These are phyloP conservation scores for Phytophthora uliginosa DNA, from an alignment of 352 stramenopile species.

Conservation along the genomic window DNA sequence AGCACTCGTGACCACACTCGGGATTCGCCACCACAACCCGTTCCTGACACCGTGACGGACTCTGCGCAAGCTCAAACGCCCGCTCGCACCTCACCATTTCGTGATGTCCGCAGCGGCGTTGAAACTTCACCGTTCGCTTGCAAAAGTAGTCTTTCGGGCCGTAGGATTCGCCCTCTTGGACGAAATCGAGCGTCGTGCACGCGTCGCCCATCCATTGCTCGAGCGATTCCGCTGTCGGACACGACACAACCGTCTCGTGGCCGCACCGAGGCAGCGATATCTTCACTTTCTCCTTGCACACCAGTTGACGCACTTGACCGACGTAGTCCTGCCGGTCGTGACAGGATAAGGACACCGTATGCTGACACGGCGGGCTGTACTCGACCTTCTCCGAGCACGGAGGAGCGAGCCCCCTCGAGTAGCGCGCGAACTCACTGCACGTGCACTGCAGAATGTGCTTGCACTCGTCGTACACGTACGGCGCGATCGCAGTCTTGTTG, in stretches of 20 bases:
- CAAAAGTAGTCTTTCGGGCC: constrained; percentile 81
- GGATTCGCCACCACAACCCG: constrained; percentile 61
- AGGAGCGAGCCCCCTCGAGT: constrained; percentile 46
- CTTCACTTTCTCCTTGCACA: constrained; percentile 66
- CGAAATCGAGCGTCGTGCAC: constrained; percentile 46
- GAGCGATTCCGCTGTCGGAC: constrained; percentile 54
- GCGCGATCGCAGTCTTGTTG: constrained; percentile 61
- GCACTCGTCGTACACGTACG: constrained; percentile 79
- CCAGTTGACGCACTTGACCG: constrained; percentile 38
- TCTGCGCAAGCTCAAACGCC: constrained; percentile 74
- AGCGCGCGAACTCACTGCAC: constrained; percentile 75
- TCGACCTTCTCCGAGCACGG: constrained; percentile 68
- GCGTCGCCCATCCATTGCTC: constrained; percentile 55
- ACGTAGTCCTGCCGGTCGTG: constrained; percentile 57
- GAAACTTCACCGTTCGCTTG: constrained; percentile 64
- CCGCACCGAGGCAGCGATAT: constrained; percentile 72
- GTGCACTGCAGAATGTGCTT: constrained; percentile 74
- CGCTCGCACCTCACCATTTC: constrained; percentile 64
- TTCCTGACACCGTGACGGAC: constrained; percentile 56
- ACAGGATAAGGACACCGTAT: constrained; percentile 68
- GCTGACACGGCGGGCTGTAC: constrained; percentile 73
- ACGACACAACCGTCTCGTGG: constrained; percentile 62
- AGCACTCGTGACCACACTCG: constrained; percentile 74
- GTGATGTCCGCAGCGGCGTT: constrained; percentile 70
- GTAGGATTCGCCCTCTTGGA: constrained; percentile 72